A percentile compares a stretch with the other conserved stretches of the same genome.
These are phyloP conservation scores for Geotrichum histeridarum DNA, from an alignment of 1,139 yeast species.

Conservation along the genomic window DNA sequence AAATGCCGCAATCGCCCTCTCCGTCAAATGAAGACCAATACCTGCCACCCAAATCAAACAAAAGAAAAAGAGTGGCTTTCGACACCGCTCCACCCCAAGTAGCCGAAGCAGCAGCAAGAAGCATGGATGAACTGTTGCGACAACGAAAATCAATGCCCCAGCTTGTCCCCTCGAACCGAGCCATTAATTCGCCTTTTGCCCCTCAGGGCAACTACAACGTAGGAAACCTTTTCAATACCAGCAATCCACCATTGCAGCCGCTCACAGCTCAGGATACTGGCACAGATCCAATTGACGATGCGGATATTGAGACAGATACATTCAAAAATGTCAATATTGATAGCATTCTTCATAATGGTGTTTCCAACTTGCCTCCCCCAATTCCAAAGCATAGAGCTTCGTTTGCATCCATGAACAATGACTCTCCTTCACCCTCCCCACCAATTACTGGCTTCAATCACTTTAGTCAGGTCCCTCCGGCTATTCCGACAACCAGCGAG, in stretches of 20 bases:
- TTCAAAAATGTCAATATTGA: constrained; percentile 40
- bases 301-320: constrained; percentile 33
- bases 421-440: constrained; percentile 15
- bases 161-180: constrained; percentile 13
- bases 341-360: constrained; percentile 38
- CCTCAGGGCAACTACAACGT: constrained; percentile 20
- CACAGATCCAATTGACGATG: constrained; percentile 30
- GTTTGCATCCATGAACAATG: constrained; percentile 4
- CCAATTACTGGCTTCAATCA: constrained; percentile 8
- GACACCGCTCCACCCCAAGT: constrained; percentile 39
- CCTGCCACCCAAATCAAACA: constrained; percentile 19
- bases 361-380: constrained; percentile 29
- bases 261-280: constrained; percentile 20
- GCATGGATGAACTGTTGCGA: constrained; percentile 38
- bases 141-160: constrained; percentile 27
- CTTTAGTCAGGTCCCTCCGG: not conserved
- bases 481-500: not conserved
- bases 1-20: constrained; percentile 23
- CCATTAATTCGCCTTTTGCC: not conserved
- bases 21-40: constrained; percentile 1
- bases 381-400: constrained; percentile 19
- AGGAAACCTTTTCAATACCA: constrained; percentile 14
- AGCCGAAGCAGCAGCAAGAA: constrained; percentile 40
- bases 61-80: constrained; percentile 38
- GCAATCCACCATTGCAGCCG: constrained; percentile 10